Conservation (phyloP, 2,329 filamentous ascomycete species). For the Fusarium foetens region DNA sequence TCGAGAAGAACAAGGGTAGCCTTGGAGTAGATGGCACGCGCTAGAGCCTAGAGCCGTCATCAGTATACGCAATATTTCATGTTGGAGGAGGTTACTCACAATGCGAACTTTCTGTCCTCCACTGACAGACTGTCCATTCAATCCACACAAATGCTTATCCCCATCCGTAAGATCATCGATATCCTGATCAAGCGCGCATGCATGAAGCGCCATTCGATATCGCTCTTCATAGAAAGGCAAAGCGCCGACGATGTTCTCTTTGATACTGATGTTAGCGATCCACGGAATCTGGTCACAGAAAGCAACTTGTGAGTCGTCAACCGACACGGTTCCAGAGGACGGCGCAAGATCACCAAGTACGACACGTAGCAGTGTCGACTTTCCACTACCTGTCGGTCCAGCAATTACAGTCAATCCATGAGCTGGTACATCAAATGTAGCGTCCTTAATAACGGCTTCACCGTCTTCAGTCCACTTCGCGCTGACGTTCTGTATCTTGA, state of each 20-base stretch:
- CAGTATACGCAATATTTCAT: rapidly evolving
- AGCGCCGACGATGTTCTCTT: not conserved
- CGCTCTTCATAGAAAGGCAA: not conserved
- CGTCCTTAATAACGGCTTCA: not conserved
- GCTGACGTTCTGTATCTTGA: not conserved
- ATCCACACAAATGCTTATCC: not conserved
- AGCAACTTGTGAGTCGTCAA: not conserved
- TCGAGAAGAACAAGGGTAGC: not conserved
- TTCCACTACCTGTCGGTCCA: not conserved
- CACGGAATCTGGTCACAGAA: not conserved
- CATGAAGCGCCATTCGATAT: not conserved
- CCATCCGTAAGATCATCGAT: not conserved
- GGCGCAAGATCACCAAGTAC: not conserved
- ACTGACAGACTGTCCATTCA: not conserved
- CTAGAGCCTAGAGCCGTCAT: not conserved
- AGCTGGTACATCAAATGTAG: not conserved
- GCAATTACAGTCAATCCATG: not conserved
- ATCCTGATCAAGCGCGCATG: not conserved
- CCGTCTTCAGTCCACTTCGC: not conserved
- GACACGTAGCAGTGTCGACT: not conserved
- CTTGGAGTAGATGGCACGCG: not conserved
- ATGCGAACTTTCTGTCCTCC: conserved; percentile 1
- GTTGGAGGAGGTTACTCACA: rapidly evolving
- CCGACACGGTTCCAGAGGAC: not conserved
- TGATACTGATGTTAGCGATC: not conserved